Percentiles rank a stretch among this genome's conserved stretches.
These are phyloP conservation scores for Groenewaldozyma auringiensis DNA, from an alignment of 1,139 yeast species.

Conservation along the genomic window DNA sequence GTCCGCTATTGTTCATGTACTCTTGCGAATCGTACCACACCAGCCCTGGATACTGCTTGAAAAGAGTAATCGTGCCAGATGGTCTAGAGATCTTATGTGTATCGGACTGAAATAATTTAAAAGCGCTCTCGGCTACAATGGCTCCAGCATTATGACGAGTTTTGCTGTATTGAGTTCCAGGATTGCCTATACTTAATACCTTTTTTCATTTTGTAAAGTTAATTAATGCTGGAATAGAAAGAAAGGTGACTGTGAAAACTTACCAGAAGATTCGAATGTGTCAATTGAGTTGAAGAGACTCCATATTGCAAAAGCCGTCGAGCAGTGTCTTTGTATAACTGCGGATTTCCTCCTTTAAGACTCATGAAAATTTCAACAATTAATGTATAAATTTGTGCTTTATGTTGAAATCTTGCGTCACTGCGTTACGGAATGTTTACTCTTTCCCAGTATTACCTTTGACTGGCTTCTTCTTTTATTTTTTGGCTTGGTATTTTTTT, in stretches of 20 bases:
- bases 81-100: constrained; percentile 9
- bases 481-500: too few relatives aligned
- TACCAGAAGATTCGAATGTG: neutral
- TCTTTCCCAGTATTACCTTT: too few relatives aligned
- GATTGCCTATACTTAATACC: constrained; percentile 63
- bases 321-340: neutral
- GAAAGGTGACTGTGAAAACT: neutral
- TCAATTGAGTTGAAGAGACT: neutral
- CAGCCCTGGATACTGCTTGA: constrained; percentile 27
- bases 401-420: too few relatives aligned
- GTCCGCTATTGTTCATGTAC: constrained; percentile 66
- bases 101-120: constrained; percentile 15
- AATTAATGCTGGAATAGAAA: neutral
- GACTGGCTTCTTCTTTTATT: too few relatives aligned
- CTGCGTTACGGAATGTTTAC: too few relatives aligned
- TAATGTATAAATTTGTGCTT: too few relatives aligned
- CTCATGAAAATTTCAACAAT: too few relatives aligned
- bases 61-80: constrained; percentile 17
- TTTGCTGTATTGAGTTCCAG: constrained; percentile 50
- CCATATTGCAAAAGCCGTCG: neutral
- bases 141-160: constrained; percentile 82
- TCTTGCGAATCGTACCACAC: constrained; percentile 45
- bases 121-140: constrained; percentile 27
- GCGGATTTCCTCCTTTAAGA: neutral
- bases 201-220: neutral